phyloP scores from a whole-genome alignment of 768 basidiomycete genomes.

The Strobilomyces echinocephalus region DNA sequence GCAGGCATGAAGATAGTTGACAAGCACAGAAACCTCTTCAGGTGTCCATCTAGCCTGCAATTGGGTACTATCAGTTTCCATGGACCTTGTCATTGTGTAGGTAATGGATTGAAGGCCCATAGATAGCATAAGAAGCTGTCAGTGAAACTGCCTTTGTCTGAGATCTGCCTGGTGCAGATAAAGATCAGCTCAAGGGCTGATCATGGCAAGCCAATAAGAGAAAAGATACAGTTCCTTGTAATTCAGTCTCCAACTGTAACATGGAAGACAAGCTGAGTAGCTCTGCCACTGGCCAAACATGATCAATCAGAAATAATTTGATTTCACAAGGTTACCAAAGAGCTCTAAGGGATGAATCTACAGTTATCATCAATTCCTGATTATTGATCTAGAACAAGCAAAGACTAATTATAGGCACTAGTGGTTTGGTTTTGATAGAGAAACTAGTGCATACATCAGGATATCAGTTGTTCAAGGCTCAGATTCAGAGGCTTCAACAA shows the following conservation, averaged over 20 bases:
- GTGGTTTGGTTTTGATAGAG: no score
- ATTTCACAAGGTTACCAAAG: no score
- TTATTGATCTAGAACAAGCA: no score
- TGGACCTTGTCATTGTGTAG: not conserved
- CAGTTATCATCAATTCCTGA: no score
- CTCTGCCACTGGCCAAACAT: no score
- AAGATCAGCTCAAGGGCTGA: not conserved
- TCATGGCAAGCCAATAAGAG: not conserved
- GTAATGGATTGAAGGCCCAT: not conserved
- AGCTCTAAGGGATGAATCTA: no score
- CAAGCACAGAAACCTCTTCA: not conserved
- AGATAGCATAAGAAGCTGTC: not conserved
- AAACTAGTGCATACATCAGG: no score
- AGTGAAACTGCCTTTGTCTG: not conserved
- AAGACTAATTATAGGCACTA: no score
- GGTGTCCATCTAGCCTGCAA: not conserved
- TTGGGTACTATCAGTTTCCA: not conserved
- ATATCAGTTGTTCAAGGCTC: no score
- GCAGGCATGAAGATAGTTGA: not conserved
- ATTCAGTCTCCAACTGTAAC: not conserved
- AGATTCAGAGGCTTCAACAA: no score
- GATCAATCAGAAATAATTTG: no score
- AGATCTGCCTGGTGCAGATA: not conserved
- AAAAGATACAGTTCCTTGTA: not conserved
- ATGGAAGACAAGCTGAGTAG: not conserved